A percentile compares a stretch with the other conserved stretches of the same genome.
Conservation (phyloP, 257 asterid genomes). For the Solanum pimpinellifolium region DNA sequence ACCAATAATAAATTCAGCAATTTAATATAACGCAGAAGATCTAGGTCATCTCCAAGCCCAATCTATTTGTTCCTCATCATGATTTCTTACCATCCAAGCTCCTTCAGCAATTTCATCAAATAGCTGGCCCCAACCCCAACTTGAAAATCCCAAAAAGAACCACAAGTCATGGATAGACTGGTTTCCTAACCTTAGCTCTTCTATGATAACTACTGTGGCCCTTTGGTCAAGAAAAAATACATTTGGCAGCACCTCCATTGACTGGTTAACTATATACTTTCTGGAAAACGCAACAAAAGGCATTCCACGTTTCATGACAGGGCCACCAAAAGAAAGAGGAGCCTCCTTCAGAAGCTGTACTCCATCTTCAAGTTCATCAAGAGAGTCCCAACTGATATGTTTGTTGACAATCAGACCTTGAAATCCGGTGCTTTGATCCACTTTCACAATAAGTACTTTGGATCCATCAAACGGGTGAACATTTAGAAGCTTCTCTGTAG, state of each 20-base stretch:
- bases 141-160: conserved; percentile 72
- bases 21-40: background rate
- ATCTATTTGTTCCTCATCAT: conserved; percentile 27
- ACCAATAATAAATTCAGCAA: background rate
- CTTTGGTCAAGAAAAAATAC: conserved; percentile 47
- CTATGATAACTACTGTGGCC: conserved; percentile 31
- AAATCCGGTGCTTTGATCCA: conserved; percentile 40
- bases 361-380: conserved; percentile 46
- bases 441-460: conserved; percentile 60
- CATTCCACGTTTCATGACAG: conserved; percentile 62
- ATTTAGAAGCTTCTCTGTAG: conserved; percentile 59
- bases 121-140: conserved; percentile 84
- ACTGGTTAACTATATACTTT: conserved; percentile 19
- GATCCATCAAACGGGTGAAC: conserved; percentile 70
- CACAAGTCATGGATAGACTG: conserved; percentile 47
- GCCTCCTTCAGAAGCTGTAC: conserved; percentile 45
- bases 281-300: conserved; percentile 63
- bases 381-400: conserved; percentile 66
- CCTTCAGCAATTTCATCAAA: conserved; percentile 76
- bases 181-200: conserved; percentile 48
- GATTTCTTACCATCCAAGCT: conserved; percentile 63
- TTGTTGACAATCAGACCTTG: conserved; percentile 73
- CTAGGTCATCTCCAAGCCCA: conserved; percentile 37
- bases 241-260: conserved; percentile 39
- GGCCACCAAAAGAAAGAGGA: conserved; percentile 77